Evolutionary conservation across 495 filamentous ascomycete genomes (phyloP), one percentile per base, ranked within the genome.

Genomic region (Usnea hakonensis): DNA sequence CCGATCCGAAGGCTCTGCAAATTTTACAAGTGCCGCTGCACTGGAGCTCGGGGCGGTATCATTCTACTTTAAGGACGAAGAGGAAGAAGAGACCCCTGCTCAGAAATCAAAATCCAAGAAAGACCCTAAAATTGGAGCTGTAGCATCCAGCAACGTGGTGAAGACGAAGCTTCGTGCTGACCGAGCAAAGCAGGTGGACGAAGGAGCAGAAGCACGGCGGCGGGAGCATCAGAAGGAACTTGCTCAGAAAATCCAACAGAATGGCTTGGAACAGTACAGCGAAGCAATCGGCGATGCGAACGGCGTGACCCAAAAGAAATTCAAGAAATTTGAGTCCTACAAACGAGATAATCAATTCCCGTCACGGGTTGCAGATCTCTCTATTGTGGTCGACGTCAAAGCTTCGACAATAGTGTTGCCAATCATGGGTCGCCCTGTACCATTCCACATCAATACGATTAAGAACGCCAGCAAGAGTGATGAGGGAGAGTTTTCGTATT

Each of bases 311-410:
- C 83, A 93, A 72, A 97, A 97, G 79, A 91, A 90, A 74, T 97
- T 97, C 79, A 97, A 97, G 77, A 88, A 89, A 41, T 99, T 97
- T 70, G 95, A 97, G 74, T 97, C 95, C 1, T 99, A 99, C 77
- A 99, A 97, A 77, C 85, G 95, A 32, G 94, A 99, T 72, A 96
- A 93, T 67, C 93, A 97, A 70, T 84, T 99, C 54, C 95, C 95
- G 3, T 70, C 81, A 13, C 84, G 83, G 74, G 86, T 95, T 64
- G 85, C 86, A 69, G 91, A 95, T 67, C 79, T 97, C 48, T 86
- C 85, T 32, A 88, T 99, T 55, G 83, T 95, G 44, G 89, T 97
- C 40, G 95, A 99, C 72, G 79, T 82, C 58, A 97, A 95, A 76
- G 91, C 89, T 65, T 84, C 84, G 57, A 97, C 93, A 14, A 81